Evolutionary conservation across 2,329 filamentous ascomycete species (phyloP).

Genomic region (Aureobasidium sp.): DNA sequence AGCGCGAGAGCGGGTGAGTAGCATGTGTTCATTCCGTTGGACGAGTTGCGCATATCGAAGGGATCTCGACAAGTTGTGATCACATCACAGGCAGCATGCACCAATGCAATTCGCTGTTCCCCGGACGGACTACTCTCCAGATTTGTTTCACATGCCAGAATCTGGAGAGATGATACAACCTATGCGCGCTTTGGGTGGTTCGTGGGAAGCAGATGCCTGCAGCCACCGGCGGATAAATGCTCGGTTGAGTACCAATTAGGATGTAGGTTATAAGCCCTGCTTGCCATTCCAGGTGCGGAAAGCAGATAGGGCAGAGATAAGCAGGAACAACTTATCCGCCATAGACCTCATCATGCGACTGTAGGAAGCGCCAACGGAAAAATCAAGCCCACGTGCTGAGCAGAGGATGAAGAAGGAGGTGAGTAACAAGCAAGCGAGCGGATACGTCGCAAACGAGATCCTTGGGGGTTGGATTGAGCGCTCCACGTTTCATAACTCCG

Average conservation of each 20-base stretch:
- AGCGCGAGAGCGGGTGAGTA: background rate
- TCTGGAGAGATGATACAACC: constrained; percentile 4
- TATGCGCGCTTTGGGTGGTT: background rate
- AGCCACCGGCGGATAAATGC: constrained; percentile 3
- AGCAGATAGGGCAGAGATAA: constrained; percentile 7
- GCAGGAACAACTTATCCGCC: background rate
- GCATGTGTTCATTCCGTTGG: background rate
- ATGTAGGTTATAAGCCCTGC: background rate
- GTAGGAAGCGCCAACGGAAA: background rate
- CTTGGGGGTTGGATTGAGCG: background rate
- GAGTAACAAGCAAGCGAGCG: background rate
- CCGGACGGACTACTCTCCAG: background rate
- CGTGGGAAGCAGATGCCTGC: background rate
- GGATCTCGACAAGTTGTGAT: background rate
- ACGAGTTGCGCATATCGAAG: background rate
- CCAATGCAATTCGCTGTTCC: background rate
- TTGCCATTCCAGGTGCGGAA: background rate
- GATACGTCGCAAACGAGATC: background rate
- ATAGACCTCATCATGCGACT: background rate
- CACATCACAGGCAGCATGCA: background rate
- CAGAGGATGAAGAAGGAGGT: background rate
- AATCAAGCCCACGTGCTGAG: background rate
- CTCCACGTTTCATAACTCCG: background rate
- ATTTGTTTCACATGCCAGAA: constrained; percentile 5
- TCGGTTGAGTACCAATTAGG: constrained; percentile 7